Conservation (phyloP, 495 filamentous ascomycete genomes). For the Sporormia fimetaria region DNA sequence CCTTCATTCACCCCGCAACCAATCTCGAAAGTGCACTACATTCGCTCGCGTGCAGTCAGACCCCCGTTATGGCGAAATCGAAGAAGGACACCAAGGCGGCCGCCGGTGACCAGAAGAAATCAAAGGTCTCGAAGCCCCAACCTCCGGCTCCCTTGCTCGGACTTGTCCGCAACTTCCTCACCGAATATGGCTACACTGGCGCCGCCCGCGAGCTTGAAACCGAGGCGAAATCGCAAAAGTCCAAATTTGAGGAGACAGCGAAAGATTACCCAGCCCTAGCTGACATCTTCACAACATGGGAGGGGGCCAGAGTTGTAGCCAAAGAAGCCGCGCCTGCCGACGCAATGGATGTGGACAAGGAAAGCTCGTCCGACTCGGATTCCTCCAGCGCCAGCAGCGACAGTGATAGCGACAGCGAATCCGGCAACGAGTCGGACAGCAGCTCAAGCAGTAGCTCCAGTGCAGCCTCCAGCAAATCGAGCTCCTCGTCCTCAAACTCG, state of each 20-base stretch:
- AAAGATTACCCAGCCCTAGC: constrained; percentile 11
- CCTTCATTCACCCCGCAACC: no score
- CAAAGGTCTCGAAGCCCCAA: constrained; percentile 7
- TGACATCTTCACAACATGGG: constrained; percentile 20
- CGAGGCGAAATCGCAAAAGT: constrained; percentile 4
- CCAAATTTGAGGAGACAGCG: background rate
- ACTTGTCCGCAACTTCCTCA: constrained; percentile 20
- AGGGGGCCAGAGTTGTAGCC: constrained; percentile 5
- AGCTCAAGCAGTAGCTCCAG: background rate
- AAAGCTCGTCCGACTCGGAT: no score
- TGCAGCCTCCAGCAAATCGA: background rate
- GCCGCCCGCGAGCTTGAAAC: constrained; percentile 8
- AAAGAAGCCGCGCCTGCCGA: constrained; percentile 5
- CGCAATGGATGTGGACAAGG: constrained; percentile 16
- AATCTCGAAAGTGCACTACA: no score
- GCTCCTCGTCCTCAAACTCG: constrained; percentile 3
- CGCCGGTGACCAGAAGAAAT: background rate
- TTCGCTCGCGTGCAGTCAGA: background rate
- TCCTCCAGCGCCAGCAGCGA: constrained; percentile 1
- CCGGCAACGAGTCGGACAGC: constrained; percentile 10
- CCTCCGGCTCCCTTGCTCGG: constrained; percentile 14
- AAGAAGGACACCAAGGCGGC: constrained; percentile 7
- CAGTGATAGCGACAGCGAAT: constrained; percentile 9
- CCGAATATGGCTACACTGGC: constrained; percentile 19
- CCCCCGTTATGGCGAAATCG: constrained; percentile 9